Conservation (phyloP, 495 filamentous ascomycete genomes). For the Annulohypoxylon moriforme region DNA sequence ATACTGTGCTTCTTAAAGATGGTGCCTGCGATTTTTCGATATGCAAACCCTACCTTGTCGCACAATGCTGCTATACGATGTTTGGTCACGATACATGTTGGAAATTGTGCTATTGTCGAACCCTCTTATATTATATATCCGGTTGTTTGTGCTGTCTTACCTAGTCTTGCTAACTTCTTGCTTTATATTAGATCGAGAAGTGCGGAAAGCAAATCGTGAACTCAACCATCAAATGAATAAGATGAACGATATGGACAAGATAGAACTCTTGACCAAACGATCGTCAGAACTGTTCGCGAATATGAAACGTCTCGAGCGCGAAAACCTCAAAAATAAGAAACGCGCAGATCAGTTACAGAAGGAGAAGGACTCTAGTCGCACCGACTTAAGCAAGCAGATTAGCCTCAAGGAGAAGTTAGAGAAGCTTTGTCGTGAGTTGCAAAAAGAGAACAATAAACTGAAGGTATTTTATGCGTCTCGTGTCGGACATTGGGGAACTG, state of each 20-base stretch:
- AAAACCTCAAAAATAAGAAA: slow-evolving; percentile 95
- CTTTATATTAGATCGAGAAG: slow-evolving; percentile 66
- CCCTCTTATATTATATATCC: not conserved
- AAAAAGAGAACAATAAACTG: slow-evolving; percentile 95
- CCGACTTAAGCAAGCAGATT: slow-evolving; percentile 86
- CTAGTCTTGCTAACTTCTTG: slow-evolving; percentile 28
- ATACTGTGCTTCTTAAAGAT: not conserved
- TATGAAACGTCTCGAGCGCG: slow-evolving; percentile 94
- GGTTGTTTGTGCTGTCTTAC: not conserved
- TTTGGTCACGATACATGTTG: slow-evolving; percentile 16
- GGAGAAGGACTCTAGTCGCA: slow-evolving; percentile 88
- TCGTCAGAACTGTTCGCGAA: slow-evolving; percentile 91
- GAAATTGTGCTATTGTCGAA: not conserved
- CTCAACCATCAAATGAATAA: slow-evolving; percentile 81
- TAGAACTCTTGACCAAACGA: slow-evolving; percentile 89
- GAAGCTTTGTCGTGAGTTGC: slow-evolving; percentile 90
- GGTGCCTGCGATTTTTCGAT: slow-evolving; percentile 9
- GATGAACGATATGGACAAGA: slow-evolving; percentile 76
- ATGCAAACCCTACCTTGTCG: slow-evolving; percentile 7
- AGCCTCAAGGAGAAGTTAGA: slow-evolving; percentile 94
- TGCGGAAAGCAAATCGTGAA: slow-evolving; percentile 93
- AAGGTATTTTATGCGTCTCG: slow-evolving; percentile 71
- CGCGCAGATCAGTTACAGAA: slow-evolving; percentile 94
- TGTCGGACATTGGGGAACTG: not conserved
- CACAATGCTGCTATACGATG: slow-evolving; percentile 13